A percentile compares a stretch with the other conserved stretches of the same genome.
These are phyloP conservation scores for Misopates orontium DNA, from an alignment of 257 asterid species.

Conservation along the genomic window DNA sequence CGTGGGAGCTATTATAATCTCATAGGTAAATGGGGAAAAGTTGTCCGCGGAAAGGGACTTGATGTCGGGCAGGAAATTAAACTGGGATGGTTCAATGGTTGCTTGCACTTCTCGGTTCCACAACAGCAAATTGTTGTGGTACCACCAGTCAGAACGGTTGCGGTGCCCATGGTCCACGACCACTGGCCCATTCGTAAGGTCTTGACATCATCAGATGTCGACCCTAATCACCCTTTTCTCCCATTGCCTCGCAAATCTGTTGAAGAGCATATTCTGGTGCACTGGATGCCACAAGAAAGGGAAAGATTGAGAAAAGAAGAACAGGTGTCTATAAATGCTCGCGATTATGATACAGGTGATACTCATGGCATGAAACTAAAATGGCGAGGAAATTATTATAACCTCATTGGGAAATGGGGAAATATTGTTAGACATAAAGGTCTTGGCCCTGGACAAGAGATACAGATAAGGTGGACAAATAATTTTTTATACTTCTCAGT, in stretches of 20 bases:
- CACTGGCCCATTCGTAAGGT: slow-evolving; percentile 83
- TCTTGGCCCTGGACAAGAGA: slow-evolving; percentile 77
- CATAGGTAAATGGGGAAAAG: slow-evolving; percentile 82
- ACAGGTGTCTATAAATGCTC: slow-evolving; percentile 64
- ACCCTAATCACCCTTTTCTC: slow-evolving; percentile 78
- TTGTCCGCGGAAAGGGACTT: slow-evolving; percentile 73
- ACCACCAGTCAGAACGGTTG: slow-evolving; percentile 51
- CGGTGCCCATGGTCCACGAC: slow-evolving; percentile 52
- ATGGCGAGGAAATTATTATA: slow-evolving; percentile 74
- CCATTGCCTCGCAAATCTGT: slow-evolving; percentile 78
- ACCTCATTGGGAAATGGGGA: slow-evolving; percentile 83
- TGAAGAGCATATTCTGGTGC: slow-evolving; percentile 74
- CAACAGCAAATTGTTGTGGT: slow-evolving; percentile 56
- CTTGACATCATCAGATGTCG: slow-evolving; percentile 73
- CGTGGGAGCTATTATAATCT: slow-evolving; percentile 81
- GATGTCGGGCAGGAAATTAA: slow-evolving; percentile 80
- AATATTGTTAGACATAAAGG: slow-evolving; percentile 65
- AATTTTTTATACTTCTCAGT: slow-evolving; percentile 75
- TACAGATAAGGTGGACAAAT: slow-evolving; percentile 63
- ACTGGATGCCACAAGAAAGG: slow-evolving; percentile 68
- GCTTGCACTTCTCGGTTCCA: slow-evolving; percentile 82
- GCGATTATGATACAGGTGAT: slow-evolving; percentile 77
- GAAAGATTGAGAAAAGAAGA: slow-evolving; percentile 73
- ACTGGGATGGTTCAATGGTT: slow-evolving; percentile 64
- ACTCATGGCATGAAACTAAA: slow-evolving; percentile 68